Evolutionary conservation across 2,329 filamentous ascomycete genomes (phyloP), one percentile per base, ranked within the genome.

Genomic region (Myriosclerotinia duriaeana): DNA sequence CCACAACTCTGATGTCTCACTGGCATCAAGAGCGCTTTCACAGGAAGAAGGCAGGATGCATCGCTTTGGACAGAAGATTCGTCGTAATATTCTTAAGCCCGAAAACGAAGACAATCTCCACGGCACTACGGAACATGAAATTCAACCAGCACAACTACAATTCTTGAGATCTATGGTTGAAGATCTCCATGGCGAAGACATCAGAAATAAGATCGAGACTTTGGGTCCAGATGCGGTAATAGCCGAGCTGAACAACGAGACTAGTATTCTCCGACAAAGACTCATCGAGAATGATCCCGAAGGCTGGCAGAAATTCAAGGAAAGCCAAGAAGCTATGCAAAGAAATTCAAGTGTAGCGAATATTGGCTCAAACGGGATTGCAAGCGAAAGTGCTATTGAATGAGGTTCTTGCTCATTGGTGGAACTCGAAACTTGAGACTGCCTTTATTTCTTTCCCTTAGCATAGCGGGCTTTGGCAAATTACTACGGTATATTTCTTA

Each of bases 21-120:
- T 91, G 12, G 87, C 88, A 54, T 85, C 85, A 4, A 85, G 86
- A 61, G 86, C 85, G 30, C 83, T 89, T 68, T 83, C 84, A 0
- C 82, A 86, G 55, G 89, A 91, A 78, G 89, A 91, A 82, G 89
- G 88, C 42, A 85, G 85, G 42, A 83, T 91, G 71, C 88, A 90
- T 73, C 86, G 88, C 36, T 83, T 91, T 48, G 87, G 88, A 40
- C 87, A 90, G 72, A 83, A 85, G 69, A 80, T 91, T 54, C 85
- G 87, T 26, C 85, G 87, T 53, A 86, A 89, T 67, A 82, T 90
- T 48, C 78, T 90, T 34, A 82, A 81, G 59, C 69, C 73, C 3
- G 72, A 76, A n/a, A 50, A 40, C 3, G 71, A 72, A 53, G 71
- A 72, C 26, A 54, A 72, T 38, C 44, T 55, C 5, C 68, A 71